Conservation (phyloP, 2,329 filamentous ascomycete genomes). For the Fusarium sp. region DNA sequence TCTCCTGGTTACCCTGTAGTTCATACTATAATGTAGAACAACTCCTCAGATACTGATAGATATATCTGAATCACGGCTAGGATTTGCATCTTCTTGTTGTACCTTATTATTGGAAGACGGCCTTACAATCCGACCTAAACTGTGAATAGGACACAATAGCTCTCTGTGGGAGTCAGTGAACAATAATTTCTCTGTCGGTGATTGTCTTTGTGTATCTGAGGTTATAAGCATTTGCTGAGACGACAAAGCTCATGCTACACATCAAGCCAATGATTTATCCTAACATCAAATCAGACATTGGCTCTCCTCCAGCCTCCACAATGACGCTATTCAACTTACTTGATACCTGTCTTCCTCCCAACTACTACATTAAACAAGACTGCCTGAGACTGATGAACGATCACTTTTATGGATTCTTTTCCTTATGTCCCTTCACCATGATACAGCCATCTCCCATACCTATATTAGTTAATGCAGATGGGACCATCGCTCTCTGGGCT, state of each 20-base stretch:
- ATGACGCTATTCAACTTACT: background rate
- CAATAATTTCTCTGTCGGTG: background rate
- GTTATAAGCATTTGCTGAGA: conserved; percentile 13
- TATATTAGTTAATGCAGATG: conserved; percentile 3
- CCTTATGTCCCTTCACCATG: background rate
- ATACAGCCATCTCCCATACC: conserved; percentile 1
- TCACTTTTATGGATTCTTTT: background rate
- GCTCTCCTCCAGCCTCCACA: background rate
- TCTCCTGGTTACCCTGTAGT: too few species aligned
- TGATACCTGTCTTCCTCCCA: conserved; percentile 1
- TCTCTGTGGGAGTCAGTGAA: background rate
- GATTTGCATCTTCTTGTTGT: too few species aligned
- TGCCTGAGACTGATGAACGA: conserved; percentile 7
- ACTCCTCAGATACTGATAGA: too few species aligned
- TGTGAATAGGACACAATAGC: background rate
- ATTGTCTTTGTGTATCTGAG: background rate
- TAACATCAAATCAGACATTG: conserved; percentile 2
- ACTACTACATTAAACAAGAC: conserved; percentile 1
- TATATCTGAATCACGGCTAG: too few species aligned
- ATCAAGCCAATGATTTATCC: background rate
- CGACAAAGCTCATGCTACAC: background rate
- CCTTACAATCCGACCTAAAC: background rate
- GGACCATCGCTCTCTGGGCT: conserved; percentile 19
- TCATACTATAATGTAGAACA: too few species aligned
- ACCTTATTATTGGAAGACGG: background rate